A percentile compares a stretch with the other conserved stretches of the same genome.
Evolutionary conservation across 345 rosid genomes (phyloP).

Genomic region (Carallia brachiata): DNA sequence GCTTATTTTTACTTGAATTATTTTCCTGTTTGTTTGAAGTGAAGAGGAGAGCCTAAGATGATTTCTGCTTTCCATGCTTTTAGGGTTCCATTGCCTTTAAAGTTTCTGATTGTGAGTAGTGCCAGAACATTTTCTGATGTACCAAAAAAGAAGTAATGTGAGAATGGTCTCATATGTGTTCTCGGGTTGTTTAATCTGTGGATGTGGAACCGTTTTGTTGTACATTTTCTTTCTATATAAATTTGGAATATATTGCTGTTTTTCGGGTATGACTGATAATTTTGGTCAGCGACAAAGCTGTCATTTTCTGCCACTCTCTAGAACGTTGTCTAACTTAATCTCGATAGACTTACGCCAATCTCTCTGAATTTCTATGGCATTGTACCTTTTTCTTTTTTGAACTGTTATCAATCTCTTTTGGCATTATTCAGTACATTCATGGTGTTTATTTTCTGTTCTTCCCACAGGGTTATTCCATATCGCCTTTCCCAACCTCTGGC

Average conservation of each 20-base stretch:
- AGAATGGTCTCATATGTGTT: too few species aligned
- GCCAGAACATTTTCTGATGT: not conserved
- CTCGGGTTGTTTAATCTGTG: too few species aligned
- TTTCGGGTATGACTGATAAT: too few species aligned
- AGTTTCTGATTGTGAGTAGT: not conserved
- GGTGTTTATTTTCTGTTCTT: constrained; percentile 2
- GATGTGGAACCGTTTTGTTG: not conserved
- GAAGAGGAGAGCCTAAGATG: constrained; percentile 1
- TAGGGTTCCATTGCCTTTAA: not conserved
- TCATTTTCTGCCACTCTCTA: too few species aligned
- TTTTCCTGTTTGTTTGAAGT: not conserved
- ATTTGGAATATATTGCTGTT: too few species aligned
- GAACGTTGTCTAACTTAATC: not conserved
- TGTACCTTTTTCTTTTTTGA: not conserved
- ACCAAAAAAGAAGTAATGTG: too few species aligned
- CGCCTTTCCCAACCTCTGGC: constrained; percentile 69
- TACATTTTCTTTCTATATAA: too few species aligned
- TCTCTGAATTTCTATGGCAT: too few species aligned
- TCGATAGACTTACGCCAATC: too few species aligned
- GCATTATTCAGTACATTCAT: not conserved
- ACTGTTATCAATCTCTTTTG: not conserved
- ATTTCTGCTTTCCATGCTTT: constrained; percentile 18
- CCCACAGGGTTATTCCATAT: constrained; percentile 70
- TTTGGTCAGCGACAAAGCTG: not conserved
- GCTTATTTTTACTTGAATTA: not conserved